A percentile compares a stretch with the other conserved stretches of the same genome.
These are phyloP conservation scores for Glomus cerebriforme DNA, from an alignment of 192 early-diverging fungal species.

Conservation along the genomic window DNA sequence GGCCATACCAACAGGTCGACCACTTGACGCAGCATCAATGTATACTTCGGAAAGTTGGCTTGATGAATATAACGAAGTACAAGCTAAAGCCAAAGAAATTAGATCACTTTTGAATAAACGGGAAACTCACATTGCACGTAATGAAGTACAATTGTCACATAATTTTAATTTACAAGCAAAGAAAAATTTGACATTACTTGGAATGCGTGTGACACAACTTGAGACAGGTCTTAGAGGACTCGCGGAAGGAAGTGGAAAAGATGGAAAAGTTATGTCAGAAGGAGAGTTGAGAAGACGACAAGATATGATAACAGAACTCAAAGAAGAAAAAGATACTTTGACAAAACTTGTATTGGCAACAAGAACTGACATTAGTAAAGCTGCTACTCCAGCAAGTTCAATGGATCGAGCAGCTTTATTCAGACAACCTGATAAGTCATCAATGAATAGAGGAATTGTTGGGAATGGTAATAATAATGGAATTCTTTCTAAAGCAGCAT, in stretches of 20 bases:
- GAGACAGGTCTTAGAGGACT: constrained; percentile 56
- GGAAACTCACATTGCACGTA: constrained; percentile 70
- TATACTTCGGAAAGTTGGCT: constrained; percentile 81
- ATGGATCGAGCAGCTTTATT: constrained; percentile 50
- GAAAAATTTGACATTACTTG: constrained; percentile 56
- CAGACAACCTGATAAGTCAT: constrained; percentile 27
- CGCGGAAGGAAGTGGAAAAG: constrained; percentile 46
- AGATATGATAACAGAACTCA: constrained; percentile 73
- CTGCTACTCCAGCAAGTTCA: constrained; percentile 41
- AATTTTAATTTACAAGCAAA: constrained; percentile 79
- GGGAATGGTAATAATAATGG: constrained; percentile 23
- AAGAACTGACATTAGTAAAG: constrained; percentile 47
- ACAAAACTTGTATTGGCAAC: constrained; percentile 58
- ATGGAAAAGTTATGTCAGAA: constrained; percentile 59
- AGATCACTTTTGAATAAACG: constrained; percentile 72
- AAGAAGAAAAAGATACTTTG: constrained; percentile 69
- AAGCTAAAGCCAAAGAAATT: constrained; percentile 67
- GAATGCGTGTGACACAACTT: constrained; percentile 52
- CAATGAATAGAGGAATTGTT: constrained; percentile 12
- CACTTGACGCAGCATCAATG: constrained; percentile 42
- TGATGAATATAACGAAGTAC: constrained; percentile 68
- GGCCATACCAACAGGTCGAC: constrained; percentile 60
- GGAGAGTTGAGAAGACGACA: constrained; percentile 77
- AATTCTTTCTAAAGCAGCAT: neutral
- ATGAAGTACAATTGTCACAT: constrained; percentile 77